Evolutionary conservation across 208 protist genomes (phyloP), one percentile per base, ranked within the genome.

Genomic region (Acanthamoeba castellanii): DNA sequence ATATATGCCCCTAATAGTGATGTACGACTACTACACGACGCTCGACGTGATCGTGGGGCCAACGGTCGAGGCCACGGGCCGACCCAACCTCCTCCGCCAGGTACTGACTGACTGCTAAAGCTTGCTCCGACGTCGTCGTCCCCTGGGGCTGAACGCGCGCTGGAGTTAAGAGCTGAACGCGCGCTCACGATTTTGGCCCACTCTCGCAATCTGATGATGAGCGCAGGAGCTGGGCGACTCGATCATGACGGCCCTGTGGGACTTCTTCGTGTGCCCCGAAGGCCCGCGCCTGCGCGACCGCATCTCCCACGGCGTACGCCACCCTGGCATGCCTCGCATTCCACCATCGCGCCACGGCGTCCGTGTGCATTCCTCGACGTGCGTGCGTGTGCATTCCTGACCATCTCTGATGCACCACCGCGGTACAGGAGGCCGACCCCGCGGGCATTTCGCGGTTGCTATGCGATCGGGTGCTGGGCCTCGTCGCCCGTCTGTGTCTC

Each of bases 21-120:
- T 93, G 88, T 93, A 93, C 42, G 88, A 93, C 37, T 93, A 93
- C 50, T 93, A 93, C 30, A 93, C 88, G 3, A 93, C 88, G 57
- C 50, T 93, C 30, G 88, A 93, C 34, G 64, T 93, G 55, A 30
- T 93, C 32, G 37, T 93, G 52, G 61, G 7, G 7, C 25, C 20
- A 1, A 93, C 57, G 20, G 34, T 93, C 37, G 88, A 93, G 82
- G 22, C 32, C 47, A 64, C 25, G 3, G 82, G 82, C 27, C 47
- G 32, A 32, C 55, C 50, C 52, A 90, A 90, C 57, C 32, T 34
- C 47, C 37, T 90, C 27, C 57, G 82, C 30, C 3, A 45, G 47
- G 76, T 57, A 82, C 32, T 34, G 18, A 13, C 32, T 82, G 16
- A 45, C 14, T 11, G n/a, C n/a, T 50, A 11, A 14, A 82, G 16